These are phyloP conservation scores for Xylaria sp. DNA, from an alignment of 2,329 filamentous ascomycete genomes.

Conservation along the genomic window DNA sequence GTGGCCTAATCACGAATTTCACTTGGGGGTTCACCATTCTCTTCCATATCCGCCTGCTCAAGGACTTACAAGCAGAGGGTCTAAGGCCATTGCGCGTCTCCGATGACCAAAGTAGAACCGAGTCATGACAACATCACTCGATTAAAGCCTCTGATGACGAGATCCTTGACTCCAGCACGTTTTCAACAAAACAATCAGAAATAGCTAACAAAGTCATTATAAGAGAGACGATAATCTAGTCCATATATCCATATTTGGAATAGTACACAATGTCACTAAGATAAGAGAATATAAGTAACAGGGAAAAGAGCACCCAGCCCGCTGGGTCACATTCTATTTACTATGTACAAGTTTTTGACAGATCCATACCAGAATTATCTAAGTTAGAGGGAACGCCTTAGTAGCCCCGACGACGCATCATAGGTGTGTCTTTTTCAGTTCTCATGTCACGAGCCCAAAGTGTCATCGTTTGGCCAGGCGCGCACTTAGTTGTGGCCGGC, in stretches of 20 bases:
- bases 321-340: conserved; percentile 4
- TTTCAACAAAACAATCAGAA: not conserved
- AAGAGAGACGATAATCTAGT: not conserved
- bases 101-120: too few relatives aligned
- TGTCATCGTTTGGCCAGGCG: conserved; percentile 44
- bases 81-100: too few relatives aligned
- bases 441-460: conserved; percentile 44
- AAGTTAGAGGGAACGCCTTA: not conserved
- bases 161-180: too few relatives aligned
- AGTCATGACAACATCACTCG: too few relatives aligned
- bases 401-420: conserved; percentile 23
- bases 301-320: conserved; percentile 1
- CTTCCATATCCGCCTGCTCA: too few relatives aligned
- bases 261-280: not conserved
- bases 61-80: too few relatives aligned
- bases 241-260: not conserved
- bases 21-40: too few relatives aligned
- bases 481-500: conserved; percentile 48
- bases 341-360: not conserved
- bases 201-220: not conserved
- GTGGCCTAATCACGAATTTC: too few relatives aligned
- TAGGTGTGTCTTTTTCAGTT: not conserved
- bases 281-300: not conserved
- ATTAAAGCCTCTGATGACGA: too few relatives aligned
- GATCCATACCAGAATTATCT: not conserved